Conservation (phyloP, 345 rosid species). For the Reutealis trisperma region DNA sequence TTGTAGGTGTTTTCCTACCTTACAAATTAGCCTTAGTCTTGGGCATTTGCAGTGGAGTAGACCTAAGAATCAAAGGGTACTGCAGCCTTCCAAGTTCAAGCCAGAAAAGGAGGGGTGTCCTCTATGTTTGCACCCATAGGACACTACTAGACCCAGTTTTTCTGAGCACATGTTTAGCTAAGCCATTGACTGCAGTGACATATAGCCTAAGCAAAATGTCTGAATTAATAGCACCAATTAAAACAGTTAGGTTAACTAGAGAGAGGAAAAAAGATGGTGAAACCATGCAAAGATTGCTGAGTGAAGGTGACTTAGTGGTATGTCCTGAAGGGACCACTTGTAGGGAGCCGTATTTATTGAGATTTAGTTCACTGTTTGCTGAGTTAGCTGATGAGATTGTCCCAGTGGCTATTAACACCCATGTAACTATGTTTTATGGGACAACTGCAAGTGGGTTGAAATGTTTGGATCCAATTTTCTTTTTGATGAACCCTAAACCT, state of each 20-base stretch:
- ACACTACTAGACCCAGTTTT: constrained; percentile 89
- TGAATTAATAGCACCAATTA: constrained; percentile 76
- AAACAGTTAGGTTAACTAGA: constrained; percentile 75
- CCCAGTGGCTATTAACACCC: constrained; percentile 26
- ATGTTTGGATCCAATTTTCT: constrained; percentile 32
- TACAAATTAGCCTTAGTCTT: constrained; percentile 45
- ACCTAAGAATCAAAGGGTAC: constrained; percentile 39
- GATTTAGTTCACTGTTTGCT: constrained; percentile 90
- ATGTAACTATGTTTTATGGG: constrained; percentile 34
- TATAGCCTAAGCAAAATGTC: constrained; percentile 90
- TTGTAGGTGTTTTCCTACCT: constrained; percentile 61
- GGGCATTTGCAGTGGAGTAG: constrained; percentile 53
- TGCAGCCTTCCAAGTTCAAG: constrained; percentile 10
- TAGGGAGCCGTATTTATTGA: constrained; percentile 79
- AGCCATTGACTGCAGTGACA: constrained; percentile 81
- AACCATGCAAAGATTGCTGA: constrained; percentile 63
- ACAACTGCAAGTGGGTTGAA: constrained; percentile 34
- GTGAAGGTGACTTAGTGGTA: constrained; percentile 80
- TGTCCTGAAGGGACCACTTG: constrained; percentile 99
- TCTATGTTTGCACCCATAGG: constrained; percentile 85
- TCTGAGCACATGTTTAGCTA: constrained; percentile 55
- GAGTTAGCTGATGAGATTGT: constrained; percentile 75
- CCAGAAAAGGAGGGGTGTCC: constrained; percentile 52
- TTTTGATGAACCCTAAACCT: constrained; percentile 33
- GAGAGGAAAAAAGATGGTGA: constrained; percentile 66